Percentiles rank a stretch among this genome's conserved stretches.
These are phyloP conservation scores for Phytophthora uliginosa DNA, from an alignment of 352 stramenopile species.

Conservation along the genomic window DNA sequence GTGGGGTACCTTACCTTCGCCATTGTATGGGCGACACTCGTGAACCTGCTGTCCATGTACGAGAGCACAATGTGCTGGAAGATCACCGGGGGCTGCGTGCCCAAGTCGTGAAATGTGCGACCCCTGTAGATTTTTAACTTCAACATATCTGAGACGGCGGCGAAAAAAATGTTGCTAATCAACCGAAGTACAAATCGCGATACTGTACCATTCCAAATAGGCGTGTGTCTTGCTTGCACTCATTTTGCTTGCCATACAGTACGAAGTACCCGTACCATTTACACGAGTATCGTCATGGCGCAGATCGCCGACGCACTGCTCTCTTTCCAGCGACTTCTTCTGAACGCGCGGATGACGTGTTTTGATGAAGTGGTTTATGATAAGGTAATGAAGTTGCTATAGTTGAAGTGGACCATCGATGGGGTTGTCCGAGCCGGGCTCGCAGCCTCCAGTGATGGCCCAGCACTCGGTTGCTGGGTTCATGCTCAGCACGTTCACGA, in stretches of 20 bases:
- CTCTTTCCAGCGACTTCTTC: constrained; percentile 37
- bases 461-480: constrained; percentile 63
- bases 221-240: too few species aligned
- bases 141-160: too few species aligned
- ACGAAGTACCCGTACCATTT: too few species aligned
- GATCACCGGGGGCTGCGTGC: constrained; percentile 60
- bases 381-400: too few species aligned
- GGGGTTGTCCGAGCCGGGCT: too few species aligned
- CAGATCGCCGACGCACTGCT: constrained; percentile 41
- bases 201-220: too few species aligned
- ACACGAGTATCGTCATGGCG: constrained; percentile 38
- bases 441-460: constrained; percentile 66
- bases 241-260: too few species aligned
- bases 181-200: too few species aligned
- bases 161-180: too few species aligned
- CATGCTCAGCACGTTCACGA: constrained; percentile 66
- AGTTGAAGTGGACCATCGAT: too few species aligned
- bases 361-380: too few species aligned
- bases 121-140: too few species aligned
- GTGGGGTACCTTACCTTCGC: constrained; percentile 40
- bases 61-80: constrained; percentile 57
- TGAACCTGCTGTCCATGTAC: constrained; percentile 62
- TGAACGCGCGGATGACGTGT: constrained; percentile 65
- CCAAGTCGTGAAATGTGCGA: constrained; percentile 15
- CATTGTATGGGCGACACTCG: constrained; percentile 40